Base-by-base conservation (phyloP, 306 rosid genomes). In the Fragaria vesca region DNA sequence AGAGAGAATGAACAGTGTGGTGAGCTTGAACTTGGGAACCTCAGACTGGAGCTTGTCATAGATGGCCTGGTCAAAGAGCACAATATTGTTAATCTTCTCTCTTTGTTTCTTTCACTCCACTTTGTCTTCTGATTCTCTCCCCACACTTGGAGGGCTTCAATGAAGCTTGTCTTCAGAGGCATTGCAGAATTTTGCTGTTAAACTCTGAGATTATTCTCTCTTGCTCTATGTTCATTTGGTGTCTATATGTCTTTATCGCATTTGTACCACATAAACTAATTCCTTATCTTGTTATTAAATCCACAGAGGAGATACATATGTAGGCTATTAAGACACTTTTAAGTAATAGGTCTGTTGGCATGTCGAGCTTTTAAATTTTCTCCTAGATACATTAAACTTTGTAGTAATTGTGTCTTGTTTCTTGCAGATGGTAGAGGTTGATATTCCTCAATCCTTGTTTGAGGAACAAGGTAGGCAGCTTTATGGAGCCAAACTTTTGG, bases 381-480 rank as follows among this genome's bases (percentile, higher is more conserved):
- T 1, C 13, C 46, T 55, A 60, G 52, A n/a, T 15, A 15, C 18
- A 18, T 12, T 51, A 30, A 76, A 51, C 46, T 84, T 78, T 36
- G 47, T 38, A 40, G 24, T 46, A 54, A 51, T 20, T 51, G 17
- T 24, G 70, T 50, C 66, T 40, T 38, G 68, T 83, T 74, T 75
- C 73, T 81, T 82, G 75, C 92, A 95, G 98, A 85, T 92, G 90
- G 90, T 95, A 42, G 96, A 92, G 78, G 86, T 91, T 74, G 93
- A 95, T 66, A 89, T 95, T 74, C 97, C 98, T 61, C 89, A 73
- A 84, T 92, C 97, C 66, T 80, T 95, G 89, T 89, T 91, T 79
- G 97, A 95, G 83, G 98, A 95, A 76, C 97, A 92, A 88, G 98
- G 98, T 58, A 89, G 96, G 86, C 91, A 93, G 88, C 90, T 95